Conservation (phyloP, 2,329 filamentous ascomycete genomes). For the Mycosphaerella sp. region DNA sequence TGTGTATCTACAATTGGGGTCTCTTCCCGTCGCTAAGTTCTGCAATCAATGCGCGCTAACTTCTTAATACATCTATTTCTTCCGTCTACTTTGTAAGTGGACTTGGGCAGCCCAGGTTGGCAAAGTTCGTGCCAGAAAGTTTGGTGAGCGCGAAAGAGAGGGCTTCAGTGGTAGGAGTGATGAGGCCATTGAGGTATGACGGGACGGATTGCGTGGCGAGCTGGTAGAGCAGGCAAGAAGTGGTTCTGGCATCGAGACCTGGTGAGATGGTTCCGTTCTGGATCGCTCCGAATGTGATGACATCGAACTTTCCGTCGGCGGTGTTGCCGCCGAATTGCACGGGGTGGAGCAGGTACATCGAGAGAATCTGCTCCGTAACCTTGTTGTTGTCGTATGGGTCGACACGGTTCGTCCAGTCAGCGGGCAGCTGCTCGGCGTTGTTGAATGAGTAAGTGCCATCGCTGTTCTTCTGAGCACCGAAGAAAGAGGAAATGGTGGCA, state of each 20-base stretch:
- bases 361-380: conserved; percentile 37
- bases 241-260: conserved; percentile 24
- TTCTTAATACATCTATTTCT: background rate
- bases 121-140: conserved; percentile 25
- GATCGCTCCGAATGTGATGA: conserved; percentile 36
- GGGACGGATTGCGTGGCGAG: conserved; percentile 37
- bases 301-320: conserved; percentile 10
- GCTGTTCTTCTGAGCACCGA: conserved; percentile 34
- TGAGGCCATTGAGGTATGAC: conserved; percentile 32
- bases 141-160: conserved; percentile 31
- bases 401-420: conserved; percentile 36
- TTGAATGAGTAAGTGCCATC: conserved; percentile 38
- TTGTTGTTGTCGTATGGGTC: conserved; percentile 35
- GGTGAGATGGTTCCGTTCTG: conserved; percentile 36
- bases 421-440: conserved; percentile 36
- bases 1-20: background rate
- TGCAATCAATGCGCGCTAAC: background rate
- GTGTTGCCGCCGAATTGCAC: conserved; percentile 31
- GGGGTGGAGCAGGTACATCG: conserved; percentile 35
- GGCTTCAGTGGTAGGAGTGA: conserved; percentile 35
- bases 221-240: conserved; percentile 42
- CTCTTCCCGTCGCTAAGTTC: background rate
- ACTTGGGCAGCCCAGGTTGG: conserved; percentile 36
- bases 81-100: conserved; percentile 12
- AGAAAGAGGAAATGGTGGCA: conserved; percentile 36